Evolutionary conservation across 2,329 filamentous ascomycete species (phyloP), one percentile per base, ranked within the genome.

Genomic region (Aspergillus pseudoviridinutans): DNA sequence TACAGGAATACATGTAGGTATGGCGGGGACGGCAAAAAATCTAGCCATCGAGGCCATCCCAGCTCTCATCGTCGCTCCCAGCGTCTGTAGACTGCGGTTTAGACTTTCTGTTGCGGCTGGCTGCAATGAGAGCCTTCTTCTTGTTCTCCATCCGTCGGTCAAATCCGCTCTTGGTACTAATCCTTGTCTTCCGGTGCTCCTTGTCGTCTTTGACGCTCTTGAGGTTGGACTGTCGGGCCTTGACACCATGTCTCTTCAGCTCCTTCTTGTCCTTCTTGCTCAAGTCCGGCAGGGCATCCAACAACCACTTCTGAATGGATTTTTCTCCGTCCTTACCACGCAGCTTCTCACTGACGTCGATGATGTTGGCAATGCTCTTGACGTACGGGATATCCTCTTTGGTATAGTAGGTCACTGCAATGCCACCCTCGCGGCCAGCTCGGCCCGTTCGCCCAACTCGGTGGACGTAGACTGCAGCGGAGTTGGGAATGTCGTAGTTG

Each of bases 401-500:
- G 0, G 93, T 97, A 75, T 96, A 99, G 58, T 96, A 88, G 0
- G 94, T 99, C 1, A 99, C 88, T 0, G 92, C 92, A 3, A 96
- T 84, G 50, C 94, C 94, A 22, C 92, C 92, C 67, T 90, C 86
- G 25, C 92, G 84, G 0, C 94, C 94, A 0, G 92, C 94, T 24
- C 94, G 84, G 0, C 93, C 94, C 0, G 94, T 97, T 50, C 94
- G 85, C 0, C 94, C 94, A 0, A 94, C 92, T 10, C 94, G 90
- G 76, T 99, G 94, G 6, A 99, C 89, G 70, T 99, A 99, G 1
- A 86, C 87, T 0, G 92, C 93, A 4, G 89, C 89, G 0, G 90
- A 92, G n/a, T 88, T 91, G 0, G 94, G 94, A 8, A 97, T 91
- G 73, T 99, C 94, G 76, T 97, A 99, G 76, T 97, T 99, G 53